Base-by-base conservation (phyloP, 2,329 filamentous ascomycete species). In the Colletotrichum truncatum region DNA sequence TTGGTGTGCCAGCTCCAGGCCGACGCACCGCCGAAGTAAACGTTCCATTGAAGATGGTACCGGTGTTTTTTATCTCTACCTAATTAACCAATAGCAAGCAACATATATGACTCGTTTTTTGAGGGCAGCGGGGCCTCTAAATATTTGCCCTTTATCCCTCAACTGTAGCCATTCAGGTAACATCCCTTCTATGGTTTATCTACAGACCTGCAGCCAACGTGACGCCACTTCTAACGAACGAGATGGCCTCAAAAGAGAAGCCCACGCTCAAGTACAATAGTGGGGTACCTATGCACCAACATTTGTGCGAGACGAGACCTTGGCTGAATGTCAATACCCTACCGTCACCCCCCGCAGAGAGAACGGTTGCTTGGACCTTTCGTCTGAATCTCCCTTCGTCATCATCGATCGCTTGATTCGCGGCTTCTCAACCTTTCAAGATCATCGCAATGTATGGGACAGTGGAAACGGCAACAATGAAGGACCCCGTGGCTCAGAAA, bases 21-120 rank as follows among this genome's bases (percentile, higher is more conserved):
- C 54, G 39, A 18, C 48, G 57, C 57, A 45, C 43, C 16, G 56
- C 18, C 34, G 34, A 7, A 18, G 32, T 39, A 16, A 43, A 62
- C 62, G 57, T 65, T 65, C 45, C 63, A 65, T 65, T 34, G 16
- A 26, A 12, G 36, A 41, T 52, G 45, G 60, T 36, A n/a, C 30
- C 34, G 14, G 36, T 16, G 23, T 28, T 18, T 36, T 21, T 9
- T 34, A 8, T 23, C 26, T 45, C 14, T 9, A n/a, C 10, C 11
- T 6, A 9, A 14, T 9, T 28, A 9, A 9, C 62, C 62, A 65
- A 65, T 62, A 2, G 38, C 25, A 43, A 16, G 2, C 26, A 18
- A 4, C 11, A 10, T 16, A 61, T 64, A 52, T 34, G n/a, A n/a
- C 30, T 16, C 28, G 14, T 10, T 14, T 46, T n/a, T 11, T 25